Conservation (phyloP, 371 early-diverging fungal genomes). For the Mortierella sp. region DNA sequence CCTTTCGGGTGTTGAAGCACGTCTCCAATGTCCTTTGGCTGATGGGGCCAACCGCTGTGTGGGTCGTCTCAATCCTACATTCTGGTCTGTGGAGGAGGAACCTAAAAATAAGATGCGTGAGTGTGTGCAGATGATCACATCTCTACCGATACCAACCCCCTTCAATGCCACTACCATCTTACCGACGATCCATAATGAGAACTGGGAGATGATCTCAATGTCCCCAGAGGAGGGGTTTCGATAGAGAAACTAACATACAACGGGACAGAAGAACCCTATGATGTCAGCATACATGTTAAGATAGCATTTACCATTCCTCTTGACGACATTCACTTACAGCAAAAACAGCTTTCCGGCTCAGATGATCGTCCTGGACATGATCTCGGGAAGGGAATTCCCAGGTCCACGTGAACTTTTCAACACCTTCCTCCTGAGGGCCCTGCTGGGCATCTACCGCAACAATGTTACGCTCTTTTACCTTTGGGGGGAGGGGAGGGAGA, state of each 20-base stretch:
- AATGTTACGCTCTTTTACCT: slow-evolving; percentile 16
- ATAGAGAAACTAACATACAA: slow-evolving; percentile 17
- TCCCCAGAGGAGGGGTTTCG: slow-evolving; percentile 15
- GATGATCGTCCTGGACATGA: slow-evolving; percentile 7
- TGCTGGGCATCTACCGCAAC: slow-evolving; percentile 2
- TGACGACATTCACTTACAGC: slow-evolving; percentile 26
- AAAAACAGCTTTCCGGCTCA: slow-evolving; percentile 31
- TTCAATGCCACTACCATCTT: slow-evolving; percentile 15
- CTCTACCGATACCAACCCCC: too few relatives aligned
- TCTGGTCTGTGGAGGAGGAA: not conserved
- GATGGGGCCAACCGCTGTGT: slow-evolving; percentile 2
- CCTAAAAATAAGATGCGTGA: not conserved
- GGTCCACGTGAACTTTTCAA: slow-evolving; percentile 13
- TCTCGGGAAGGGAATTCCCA: slow-evolving; percentile 27
- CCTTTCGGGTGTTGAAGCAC: slow-evolving; percentile 42
- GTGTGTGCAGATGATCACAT: not conserved
- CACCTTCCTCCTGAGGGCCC: not conserved
- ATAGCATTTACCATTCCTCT: not conserved
- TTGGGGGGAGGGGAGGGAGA: not conserved
- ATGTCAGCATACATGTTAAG: not conserved
- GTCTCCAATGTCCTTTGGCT: slow-evolving; percentile 33
- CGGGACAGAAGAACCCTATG: too few relatives aligned
- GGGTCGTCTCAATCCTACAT: slow-evolving; percentile 6
- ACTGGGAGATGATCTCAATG: slow-evolving; percentile 19
- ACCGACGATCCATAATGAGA: slow-evolving; percentile 40